Percentiles rank a stretch among this genome's conserved stretches.
Conservation (phyloP, 352 stramenopile species). For the Phytophthora lateralis region DNA sequence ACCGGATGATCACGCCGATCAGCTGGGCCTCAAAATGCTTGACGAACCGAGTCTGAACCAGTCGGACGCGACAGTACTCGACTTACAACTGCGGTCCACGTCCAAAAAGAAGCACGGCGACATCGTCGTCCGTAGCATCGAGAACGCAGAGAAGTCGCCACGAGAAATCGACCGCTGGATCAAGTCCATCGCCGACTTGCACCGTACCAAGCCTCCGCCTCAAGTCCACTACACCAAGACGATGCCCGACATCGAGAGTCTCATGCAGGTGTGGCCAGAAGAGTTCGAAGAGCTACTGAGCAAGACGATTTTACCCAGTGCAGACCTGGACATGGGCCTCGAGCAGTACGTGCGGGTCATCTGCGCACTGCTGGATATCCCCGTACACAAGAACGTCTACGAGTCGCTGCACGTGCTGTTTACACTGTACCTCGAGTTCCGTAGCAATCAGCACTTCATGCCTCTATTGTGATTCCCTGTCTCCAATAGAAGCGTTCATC, state of each 20-base stretch:
- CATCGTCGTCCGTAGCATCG: constrained; percentile 93
- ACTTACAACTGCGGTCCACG: constrained; percentile 94
- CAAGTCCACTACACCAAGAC: constrained; percentile 93
- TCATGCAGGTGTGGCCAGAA: constrained; percentile 94
- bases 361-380: constrained; percentile 95
- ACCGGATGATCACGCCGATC: constrained; percentile 89
- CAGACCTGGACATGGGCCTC: constrained; percentile 91
- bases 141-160: constrained; percentile 93
- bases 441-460: constrained; percentile 94
- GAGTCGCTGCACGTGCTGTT: constrained; percentile 96
- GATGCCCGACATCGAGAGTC: constrained; percentile 95
- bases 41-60: constrained; percentile 93
- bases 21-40: constrained; percentile 93
- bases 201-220: constrained; percentile 92
- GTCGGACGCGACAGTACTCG: constrained; percentile 94
- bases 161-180: constrained; percentile 96
- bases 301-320: constrained; percentile 73
- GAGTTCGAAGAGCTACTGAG: constrained; percentile 83
- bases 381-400: constrained; percentile 94
- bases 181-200: constrained; percentile 94
- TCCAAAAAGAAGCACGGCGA: constrained; percentile 95
- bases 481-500: constrained; percentile 13
- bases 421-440: constrained; percentile 93
- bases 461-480: constrained; percentile 26
- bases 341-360: constrained; percentile 94